These are phyloP conservation scores for Eutrema salsugineum DNA, from an alignment of 441 rosid genomes.

Conservation along the genomic window DNA sequence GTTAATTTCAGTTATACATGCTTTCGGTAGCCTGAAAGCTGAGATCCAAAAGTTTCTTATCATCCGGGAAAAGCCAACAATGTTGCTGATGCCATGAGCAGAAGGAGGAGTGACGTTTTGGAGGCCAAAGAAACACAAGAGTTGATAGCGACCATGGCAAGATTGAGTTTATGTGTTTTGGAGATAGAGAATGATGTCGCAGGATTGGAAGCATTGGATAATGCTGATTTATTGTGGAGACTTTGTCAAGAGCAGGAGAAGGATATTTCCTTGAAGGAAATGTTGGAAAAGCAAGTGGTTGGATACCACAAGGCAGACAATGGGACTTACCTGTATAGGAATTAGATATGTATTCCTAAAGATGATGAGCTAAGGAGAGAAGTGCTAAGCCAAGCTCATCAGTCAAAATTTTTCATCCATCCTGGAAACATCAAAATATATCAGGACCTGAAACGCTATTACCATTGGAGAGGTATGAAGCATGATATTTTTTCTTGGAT, in stretches of 20 bases:
- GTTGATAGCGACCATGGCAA: not conserved
- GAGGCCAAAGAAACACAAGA: not conserved
- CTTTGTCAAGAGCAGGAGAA: not conserved
- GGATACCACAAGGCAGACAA: not conserved
- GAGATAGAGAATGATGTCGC: not conserved
- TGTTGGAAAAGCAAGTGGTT: not conserved
- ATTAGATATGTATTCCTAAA: not conserved
- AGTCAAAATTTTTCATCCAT: not conserved
- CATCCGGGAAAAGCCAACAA: not conserved
- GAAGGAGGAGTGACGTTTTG: not conserved
- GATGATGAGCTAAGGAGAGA: not conserved
- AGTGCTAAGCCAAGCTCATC: not conserved
- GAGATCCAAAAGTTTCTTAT: not conserved
- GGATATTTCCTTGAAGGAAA: not conserved
- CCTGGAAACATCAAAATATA: not conserved
- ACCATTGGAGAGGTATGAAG: not conserved
- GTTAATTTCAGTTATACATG: no score
- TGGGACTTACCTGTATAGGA: not conserved
- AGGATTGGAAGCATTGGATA: not conserved
- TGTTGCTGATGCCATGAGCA: not conserved
- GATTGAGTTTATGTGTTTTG: not conserved
- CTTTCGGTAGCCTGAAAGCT: no score
- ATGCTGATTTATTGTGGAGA: not conserved
- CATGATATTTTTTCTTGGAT: not conserved
- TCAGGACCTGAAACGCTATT: not conserved